Base-by-base conservation (phyloP, 345 rosid genomes). In the Erysimum cheiranthoides region DNA sequence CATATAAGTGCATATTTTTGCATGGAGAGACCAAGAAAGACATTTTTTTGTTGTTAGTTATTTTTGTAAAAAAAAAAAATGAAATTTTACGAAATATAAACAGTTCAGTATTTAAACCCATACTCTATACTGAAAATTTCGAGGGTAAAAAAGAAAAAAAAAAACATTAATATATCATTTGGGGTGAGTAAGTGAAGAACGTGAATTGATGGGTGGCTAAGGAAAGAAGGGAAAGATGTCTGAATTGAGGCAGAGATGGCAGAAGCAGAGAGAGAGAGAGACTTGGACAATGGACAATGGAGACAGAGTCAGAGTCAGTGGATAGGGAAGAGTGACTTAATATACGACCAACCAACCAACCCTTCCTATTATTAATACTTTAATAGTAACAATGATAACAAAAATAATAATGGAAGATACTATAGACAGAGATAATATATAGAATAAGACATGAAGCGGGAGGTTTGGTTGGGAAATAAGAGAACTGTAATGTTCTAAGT, bases 281-380 rank as follows among this genome's bases (percentile, higher is more conserved):
- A 47, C 17, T 43, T 32, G 39, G 63, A 39, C 67, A 27, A 28
- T 53, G 16, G 58, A 27, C 17, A 4, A n/a, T n/a, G n/a, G 13
- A 21, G 25, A 21, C 25, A 21, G 25, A 21, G 50, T 6, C 65
- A 57, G 70, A 32, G 63, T 52, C 60, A 38, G 47, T 18, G 11
- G 78, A 66, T 74, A 35, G 78, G 72, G 72, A 65, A 74, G 78
- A 56, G 72, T 74, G 73, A 74, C 65, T 56, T 57, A 45, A 64
- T 73, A 65, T 34, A 54, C 49, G 56, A 73, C 78, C 77, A 73
- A 64, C 46, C 46, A 43, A 14, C 64, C 65, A 62, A 51, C 47
- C 36, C 14, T 49, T 62, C 43, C 31, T 42, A 30, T 59, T 59
- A 11, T 32, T 56, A 56, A 1, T 14, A 31, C 34, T 2, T 16